phyloP scores from a whole-genome alignment of 1,284 basidiomycete genomes.

The Boletus albobrunnescens region DNA sequence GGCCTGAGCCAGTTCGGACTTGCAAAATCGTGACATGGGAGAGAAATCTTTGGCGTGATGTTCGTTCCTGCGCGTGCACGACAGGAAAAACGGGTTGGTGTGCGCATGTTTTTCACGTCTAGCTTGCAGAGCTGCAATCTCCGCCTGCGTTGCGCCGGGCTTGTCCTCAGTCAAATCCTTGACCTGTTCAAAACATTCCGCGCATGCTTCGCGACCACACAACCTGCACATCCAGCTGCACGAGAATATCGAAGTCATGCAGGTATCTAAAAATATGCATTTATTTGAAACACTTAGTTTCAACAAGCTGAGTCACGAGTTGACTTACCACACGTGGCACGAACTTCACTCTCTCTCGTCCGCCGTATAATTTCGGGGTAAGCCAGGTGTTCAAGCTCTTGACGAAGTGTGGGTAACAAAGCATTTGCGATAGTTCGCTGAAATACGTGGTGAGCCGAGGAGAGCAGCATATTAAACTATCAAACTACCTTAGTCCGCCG shows the following conservation, averaged over 20 bases:
- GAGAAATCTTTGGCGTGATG: conserved; percentile 68
- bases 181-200: conserved; percentile 76
- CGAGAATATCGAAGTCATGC: conserved; percentile 88
- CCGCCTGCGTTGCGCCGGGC: conserved; percentile 43
- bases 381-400: conserved; percentile 68
- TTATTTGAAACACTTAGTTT: conserved; percentile 5
- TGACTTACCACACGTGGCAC: conserved; percentile 76
- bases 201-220: conserved; percentile 90
- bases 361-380: conserved; percentile 62
- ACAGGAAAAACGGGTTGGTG: conserved; percentile 68
- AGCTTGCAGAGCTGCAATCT: conserved; percentile 45
- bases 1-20: conserved; percentile 59
- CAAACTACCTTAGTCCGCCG: conserved; percentile 54
- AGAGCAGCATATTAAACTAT: conserved; percentile 6
- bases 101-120: conserved; percentile 60
- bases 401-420: conserved; percentile 62
- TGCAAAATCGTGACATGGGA: conserved; percentile 75
- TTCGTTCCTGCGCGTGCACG: conserved; percentile 64
- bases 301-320: conserved; percentile 5
- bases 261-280: conserved; percentile 61
- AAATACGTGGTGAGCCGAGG: conserved; percentile 9
- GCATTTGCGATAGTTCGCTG: conserved; percentile 67
- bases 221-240: conserved; percentile 83
- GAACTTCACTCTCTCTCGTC: conserved; percentile 71
- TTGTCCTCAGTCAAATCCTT: conserved; percentile 56